These are phyloP conservation scores for Whalleya microplaca DNA, from an alignment of 2,329 filamentous ascomycete species.

Conservation along the genomic window DNA sequence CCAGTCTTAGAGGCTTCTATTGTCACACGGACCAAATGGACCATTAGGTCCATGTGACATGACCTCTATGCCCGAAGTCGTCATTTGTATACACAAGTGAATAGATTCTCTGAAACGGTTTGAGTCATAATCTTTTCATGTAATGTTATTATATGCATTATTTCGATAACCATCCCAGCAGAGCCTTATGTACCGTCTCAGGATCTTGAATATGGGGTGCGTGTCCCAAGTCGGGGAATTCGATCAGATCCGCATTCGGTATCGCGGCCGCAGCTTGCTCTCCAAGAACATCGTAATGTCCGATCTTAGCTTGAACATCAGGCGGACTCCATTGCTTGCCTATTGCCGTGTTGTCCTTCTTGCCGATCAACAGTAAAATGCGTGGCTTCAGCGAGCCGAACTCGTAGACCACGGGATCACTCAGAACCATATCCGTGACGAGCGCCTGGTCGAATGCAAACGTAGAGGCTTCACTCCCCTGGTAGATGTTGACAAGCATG, in stretches of 20 bases:
- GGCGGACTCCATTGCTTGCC: slow-evolving; percentile 55
- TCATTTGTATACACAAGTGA: too few species aligned
- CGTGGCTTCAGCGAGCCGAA: slow-evolving; percentile 48
- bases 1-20: too few species aligned
- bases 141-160: neutral
- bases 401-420: slow-evolving; percentile 55
- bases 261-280: slow-evolving; percentile 48
- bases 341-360: slow-evolving; percentile 58
- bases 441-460: slow-evolving; percentile 54
- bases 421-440: slow-evolving; percentile 59
- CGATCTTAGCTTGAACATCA: slow-evolving; percentile 48
- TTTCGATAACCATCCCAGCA: slow-evolving; percentile 49
- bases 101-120: too few species aligned
- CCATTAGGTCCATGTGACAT: too few species aligned
- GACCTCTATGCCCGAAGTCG: too few species aligned
- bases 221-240: slow-evolving; percentile 54
- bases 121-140: too few species aligned
- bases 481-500: slow-evolving; percentile 58
- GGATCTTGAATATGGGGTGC: slow-evolving; percentile 58
- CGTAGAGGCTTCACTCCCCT: slow-evolving; percentile 44
- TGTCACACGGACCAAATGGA: too few species aligned
- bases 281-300: slow-evolving; percentile 54
- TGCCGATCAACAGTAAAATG: slow-evolving; percentile 54
- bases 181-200: slow-evolving; percentile 47
- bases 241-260: slow-evolving; percentile 48